These are phyloP conservation scores for Fusarium sacchari DNA, from an alignment of 2,329 filamentous ascomycete genomes.

Conservation along the genomic window DNA sequence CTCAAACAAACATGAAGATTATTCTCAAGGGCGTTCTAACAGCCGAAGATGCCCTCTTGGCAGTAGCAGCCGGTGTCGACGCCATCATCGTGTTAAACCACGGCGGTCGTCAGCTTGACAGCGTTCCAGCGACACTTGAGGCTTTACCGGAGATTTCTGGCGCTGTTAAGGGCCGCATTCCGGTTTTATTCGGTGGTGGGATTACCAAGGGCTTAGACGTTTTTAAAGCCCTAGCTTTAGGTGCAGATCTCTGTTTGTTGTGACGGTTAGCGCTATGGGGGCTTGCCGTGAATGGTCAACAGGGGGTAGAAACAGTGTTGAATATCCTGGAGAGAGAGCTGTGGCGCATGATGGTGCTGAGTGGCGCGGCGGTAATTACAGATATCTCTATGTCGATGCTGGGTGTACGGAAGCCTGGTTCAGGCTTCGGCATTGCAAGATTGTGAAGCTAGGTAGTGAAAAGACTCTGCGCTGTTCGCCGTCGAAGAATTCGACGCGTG, in stretches of 20 bases:
- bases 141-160: background rate
- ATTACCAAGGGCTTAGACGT: background rate
- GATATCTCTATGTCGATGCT: rapidly evolving
- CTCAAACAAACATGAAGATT: background rate
- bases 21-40: background rate
- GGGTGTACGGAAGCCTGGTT: no score
- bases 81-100: background rate
- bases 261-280: background rate
- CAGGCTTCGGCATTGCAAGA: background rate
- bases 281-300: background rate
- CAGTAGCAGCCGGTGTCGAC: background rate
- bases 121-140: background rate
- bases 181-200: background rate
- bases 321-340: background rate
- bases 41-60: background rate
- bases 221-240: background rate
- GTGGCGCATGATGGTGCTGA: background rate
- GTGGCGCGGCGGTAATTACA: background rate
- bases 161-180: no score
- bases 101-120: background rate
- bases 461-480: no score
- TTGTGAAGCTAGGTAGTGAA: background rate
- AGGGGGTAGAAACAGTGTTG: background rate
- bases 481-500: background rate
- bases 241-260: background rate